Conservation (phyloP, 768 basidiomycete genomes). For the Tricholoma hemisulphureum region DNA sequence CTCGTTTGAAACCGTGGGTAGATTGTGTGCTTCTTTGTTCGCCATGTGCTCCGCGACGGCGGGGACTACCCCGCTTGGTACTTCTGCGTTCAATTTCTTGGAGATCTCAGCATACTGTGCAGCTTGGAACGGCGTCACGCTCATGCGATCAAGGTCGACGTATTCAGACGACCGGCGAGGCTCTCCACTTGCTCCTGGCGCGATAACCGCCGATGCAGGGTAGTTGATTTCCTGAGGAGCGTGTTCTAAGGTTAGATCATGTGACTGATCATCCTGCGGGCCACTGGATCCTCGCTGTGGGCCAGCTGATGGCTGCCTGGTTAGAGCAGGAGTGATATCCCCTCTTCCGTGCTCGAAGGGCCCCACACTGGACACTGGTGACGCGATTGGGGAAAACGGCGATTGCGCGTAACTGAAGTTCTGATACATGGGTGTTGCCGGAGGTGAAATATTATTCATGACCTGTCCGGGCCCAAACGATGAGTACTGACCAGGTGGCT, state of each 20-base stretch:
- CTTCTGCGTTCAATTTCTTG: constrained; percentile 46
- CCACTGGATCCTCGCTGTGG: constrained; percentile 10
- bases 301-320: constrained; percentile 21
- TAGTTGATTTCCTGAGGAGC: constrained; percentile 16
- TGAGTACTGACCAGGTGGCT: constrained; percentile 22
- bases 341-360: constrained; percentile 14
- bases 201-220: constrained; percentile 22
- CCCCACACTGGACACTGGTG: constrained; percentile 24
- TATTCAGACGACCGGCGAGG: constrained; percentile 43
- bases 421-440: constrained; percentile 38
- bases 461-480: constrained; percentile 38
- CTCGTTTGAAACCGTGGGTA: constrained; percentile 9
- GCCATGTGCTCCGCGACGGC: constrained; percentile 23
- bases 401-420: constrained; percentile 35
- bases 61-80: constrained; percentile 34
- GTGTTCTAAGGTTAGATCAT: constrained; percentile 1
- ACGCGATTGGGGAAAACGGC: constrained; percentile 33
- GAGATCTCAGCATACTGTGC: constrained; percentile 73
- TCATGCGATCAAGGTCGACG: constrained; percentile 63
- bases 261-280: constrained; percentile 4
- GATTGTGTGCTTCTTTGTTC: constrained; percentile 1
- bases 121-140: constrained; percentile 74
- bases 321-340: constrained; percentile 15
- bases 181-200: not conserved
- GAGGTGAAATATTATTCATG: constrained; percentile 25